phyloP scores from a whole-genome alignment of 139 green algal genomes.

The Spirogloea muscicola region DNA sequence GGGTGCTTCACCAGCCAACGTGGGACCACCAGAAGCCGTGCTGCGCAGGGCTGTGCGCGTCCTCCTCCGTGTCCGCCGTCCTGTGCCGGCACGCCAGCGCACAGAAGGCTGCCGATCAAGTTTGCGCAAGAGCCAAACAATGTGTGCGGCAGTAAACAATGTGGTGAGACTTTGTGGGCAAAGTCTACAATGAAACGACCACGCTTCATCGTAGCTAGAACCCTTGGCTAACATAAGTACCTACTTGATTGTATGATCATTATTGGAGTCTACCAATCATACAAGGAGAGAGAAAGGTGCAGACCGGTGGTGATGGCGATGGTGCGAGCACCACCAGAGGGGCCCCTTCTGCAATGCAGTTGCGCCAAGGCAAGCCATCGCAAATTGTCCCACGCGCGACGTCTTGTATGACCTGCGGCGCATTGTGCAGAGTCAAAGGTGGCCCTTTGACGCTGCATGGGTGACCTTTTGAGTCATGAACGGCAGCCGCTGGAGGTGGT shows the following conservation, averaged over 20 bases:
- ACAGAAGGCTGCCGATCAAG: too few species aligned
- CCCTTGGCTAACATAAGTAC: neutral
- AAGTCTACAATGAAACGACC: neutral
- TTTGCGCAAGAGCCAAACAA: too few species aligned
- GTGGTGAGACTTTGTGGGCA: too few species aligned
- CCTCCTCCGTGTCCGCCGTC: conserved; percentile 32
- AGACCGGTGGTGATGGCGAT: conserved; percentile 46
- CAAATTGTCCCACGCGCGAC: conserved; percentile 8
- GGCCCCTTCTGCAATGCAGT: conserved; percentile 35
- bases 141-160: too few species aligned
- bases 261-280: too few species aligned
- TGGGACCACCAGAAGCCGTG: conserved; percentile 45
- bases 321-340: conserved; percentile 41
- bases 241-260: neutral
- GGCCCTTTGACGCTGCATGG: too few species aligned
- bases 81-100: neutral
- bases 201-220: neutral
- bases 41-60: conserved; percentile 38
- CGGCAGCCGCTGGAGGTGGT: too few species aligned
- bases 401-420: conserved; percentile 44
- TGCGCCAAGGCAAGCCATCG: conserved; percentile 15
- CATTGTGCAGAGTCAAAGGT: too few species aligned
- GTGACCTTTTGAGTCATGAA: too few species aligned
- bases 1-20: conserved; percentile 44
- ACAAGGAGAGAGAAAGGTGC: neutral